phyloP scores from a whole-genome alignment of 768 basidiomycete genomes.

The Podaxis rugospora region DNA sequence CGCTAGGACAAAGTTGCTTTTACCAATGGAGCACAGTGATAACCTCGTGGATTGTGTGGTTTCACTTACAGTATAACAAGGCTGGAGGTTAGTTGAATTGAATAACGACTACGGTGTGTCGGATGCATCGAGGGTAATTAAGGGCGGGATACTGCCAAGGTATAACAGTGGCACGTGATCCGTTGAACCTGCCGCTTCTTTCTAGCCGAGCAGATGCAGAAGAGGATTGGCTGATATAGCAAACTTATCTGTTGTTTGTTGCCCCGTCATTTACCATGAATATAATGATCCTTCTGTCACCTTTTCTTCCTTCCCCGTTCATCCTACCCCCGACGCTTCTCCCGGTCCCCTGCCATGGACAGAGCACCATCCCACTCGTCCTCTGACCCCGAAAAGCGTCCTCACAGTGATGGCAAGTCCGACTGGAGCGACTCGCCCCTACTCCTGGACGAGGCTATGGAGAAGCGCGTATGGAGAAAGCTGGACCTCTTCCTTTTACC shows the following conservation, averaged over 20 bases:
- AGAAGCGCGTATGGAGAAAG: constrained; percentile 42
- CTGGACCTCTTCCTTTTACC: constrained; percentile 45
- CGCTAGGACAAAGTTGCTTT: too few species aligned
- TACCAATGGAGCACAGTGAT: too few species aligned
- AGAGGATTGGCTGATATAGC: neutral
- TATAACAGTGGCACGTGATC: neutral
- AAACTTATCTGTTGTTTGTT: neutral
- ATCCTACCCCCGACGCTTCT: neutral
- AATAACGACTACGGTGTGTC: neutral
- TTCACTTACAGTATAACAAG: too few species aligned
- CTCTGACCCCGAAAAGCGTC: constrained; percentile 27
- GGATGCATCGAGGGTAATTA: neutral
- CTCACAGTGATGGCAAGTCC: constrained; percentile 19
- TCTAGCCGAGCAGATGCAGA: neutral
- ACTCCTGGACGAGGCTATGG: constrained; percentile 27
- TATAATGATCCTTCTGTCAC: neutral
- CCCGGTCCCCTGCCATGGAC: constrained; percentile 17
- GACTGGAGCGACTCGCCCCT: constrained; percentile 15
- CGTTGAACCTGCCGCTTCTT: neutral
- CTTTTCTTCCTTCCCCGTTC: neutral
- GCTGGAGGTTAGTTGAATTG: too few species aligned
- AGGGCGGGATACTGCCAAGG: neutral
- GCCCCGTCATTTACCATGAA: neutral
- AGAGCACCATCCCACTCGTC: constrained; percentile 19
- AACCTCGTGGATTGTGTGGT: too few species aligned